Base-by-base conservation (phyloP, 768 basidiomycete genomes). In the Lactifluus subvellereus region DNA sequence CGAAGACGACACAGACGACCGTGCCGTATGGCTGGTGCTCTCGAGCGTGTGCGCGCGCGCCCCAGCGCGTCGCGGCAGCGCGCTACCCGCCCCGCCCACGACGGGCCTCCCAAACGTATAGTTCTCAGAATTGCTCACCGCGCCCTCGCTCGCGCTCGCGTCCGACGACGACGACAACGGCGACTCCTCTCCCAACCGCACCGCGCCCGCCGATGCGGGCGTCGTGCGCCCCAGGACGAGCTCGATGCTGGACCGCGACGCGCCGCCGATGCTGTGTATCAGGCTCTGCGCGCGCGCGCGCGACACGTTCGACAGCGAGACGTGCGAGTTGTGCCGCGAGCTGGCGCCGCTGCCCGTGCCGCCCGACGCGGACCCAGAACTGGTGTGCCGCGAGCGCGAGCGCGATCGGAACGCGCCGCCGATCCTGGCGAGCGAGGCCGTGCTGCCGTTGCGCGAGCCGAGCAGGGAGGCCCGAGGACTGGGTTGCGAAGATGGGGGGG, bases 81-180 rank as follows among this genome's bases (percentile, higher is more conserved):
- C 75, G 72, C 56, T 75, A 69, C 71, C 79, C 71, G 59, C 79
- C 71, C 71, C 64, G 14, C 56, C 64, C 1, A 64, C 57, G 6
- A 85, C 74, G 0, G 79, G 79, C 45, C 84, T 80, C 13, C 89
- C 89, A 73, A 91, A 91, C 9, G 89, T 91, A 71, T 89, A 80
- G 70, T 88, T 88, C 69, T 89, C 87, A 0, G 79, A 77, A 52
- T 79, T 82, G 67, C 79, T 80, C 57, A 74, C 73, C 20, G 76
- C 69, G 47, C 78, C 81, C 42, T 80, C 77, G 11, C 78, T 66
- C 51, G 71, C 70, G 52, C 83, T 83, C 60, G 79, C 30, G 80
- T 78, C 45, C 83, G 78, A 62, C 30, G 56, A 16, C 27, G 27
- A 27, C 27, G 27, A 27, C n/a, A n/a, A n/a, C 27, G 27, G 27